phyloP scores from a whole-genome alignment of 2,329 filamentous ascomycete species.

The Achaetomium macrosporum region DNA sequence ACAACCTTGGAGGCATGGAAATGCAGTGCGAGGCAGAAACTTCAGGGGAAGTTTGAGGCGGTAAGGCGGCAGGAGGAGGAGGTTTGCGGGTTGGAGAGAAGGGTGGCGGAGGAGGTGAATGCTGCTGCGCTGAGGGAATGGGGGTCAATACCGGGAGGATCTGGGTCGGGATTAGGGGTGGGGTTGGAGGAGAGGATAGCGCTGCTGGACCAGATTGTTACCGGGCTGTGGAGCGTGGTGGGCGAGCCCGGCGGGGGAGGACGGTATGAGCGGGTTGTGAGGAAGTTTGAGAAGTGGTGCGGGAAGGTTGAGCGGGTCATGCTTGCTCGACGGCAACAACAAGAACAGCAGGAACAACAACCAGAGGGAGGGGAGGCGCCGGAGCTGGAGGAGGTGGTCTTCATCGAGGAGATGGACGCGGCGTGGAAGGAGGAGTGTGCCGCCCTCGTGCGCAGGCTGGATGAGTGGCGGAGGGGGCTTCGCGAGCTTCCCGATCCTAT shows the following conservation, averaged over 20 bases:
- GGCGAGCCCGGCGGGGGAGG: slow-evolving; percentile 38
- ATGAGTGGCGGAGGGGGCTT: slow-evolving; percentile 47
- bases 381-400: slow-evolving; percentile 33
- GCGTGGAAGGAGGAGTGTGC: slow-evolving; percentile 55
- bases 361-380: neutral
- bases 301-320: slow-evolving; percentile 42
- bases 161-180: slow-evolving; percentile 17
- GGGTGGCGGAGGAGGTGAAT: slow-evolving; percentile 44
- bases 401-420: slow-evolving; percentile 50
- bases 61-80: slow-evolving; percentile 33
- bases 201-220: slow-evolving; percentile 50
- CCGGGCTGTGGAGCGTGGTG: slow-evolving; percentile 52
- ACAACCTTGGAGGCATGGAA: slow-evolving; percentile 46
- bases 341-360: slow-evolving; percentile 22
- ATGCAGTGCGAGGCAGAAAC: slow-evolving; percentile 45
- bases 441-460: slow-evolving; percentile 47
- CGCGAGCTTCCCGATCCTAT: slow-evolving; percentile 35
- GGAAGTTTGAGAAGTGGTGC: slow-evolving; percentile 56
- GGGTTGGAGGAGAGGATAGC: slow-evolving; percentile 52
- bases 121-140: slow-evolving; percentile 46
- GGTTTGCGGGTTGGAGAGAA: slow-evolving; percentile 35
- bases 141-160: slow-evolving; percentile 20
- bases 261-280: slow-evolving; percentile 49
- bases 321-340: slow-evolving; percentile 36
- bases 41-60: slow-evolving; percentile 41